Evolutionary conservation across 192 early-diverging fungal species (phyloP), one percentile per base, ranked within the genome.

Genomic region (Coemansia sp.): DNA sequence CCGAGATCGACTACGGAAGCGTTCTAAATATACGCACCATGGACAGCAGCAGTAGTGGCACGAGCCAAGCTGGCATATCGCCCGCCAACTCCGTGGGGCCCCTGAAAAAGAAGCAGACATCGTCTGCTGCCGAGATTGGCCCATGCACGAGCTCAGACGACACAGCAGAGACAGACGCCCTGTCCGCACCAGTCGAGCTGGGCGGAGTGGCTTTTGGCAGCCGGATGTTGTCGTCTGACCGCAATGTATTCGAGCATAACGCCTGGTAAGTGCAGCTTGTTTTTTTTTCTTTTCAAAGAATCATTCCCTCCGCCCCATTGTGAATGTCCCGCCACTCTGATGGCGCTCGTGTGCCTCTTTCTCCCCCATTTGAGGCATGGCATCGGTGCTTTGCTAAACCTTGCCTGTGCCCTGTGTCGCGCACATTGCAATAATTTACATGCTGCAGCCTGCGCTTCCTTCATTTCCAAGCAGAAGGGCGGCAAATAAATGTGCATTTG

Each of bases 241-340:
- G 88, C 37, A 76, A 88, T 43, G 94, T 97, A 4, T 97, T 91
- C 69, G 85, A 87, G 37, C 88, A 93, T 69, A 99, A 97, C 73
- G 97, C 97, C 23, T 99, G 97, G 94, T 92, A 88, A 36, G 66
- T 69, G 41, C 57, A 59, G 20, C 41, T 33, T 35, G 63, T 56
- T 43, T 33, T 64, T n/a, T 64, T 52, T 23, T 36, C 35, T 36
- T 8, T 12, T 38, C 42, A 43, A 43, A 43, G 42, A n/a, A 18
- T 14, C 14, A 12, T 41, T 41, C 16, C 37, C 37, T 39, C 38
- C 38, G 2, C 38, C 39, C 42, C 18, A 18, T 31, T 48, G 13
- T 64, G 28, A 45, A 36, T 42, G 18, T 26, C n/a, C 18, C 18
- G 39, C 39, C 16, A 23, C 47, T 23, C 20, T 50, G 50, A 31